phyloP scores from a whole-genome alignment of 257 asterid genomes.

The Fraxinus excelsior region DNA sequence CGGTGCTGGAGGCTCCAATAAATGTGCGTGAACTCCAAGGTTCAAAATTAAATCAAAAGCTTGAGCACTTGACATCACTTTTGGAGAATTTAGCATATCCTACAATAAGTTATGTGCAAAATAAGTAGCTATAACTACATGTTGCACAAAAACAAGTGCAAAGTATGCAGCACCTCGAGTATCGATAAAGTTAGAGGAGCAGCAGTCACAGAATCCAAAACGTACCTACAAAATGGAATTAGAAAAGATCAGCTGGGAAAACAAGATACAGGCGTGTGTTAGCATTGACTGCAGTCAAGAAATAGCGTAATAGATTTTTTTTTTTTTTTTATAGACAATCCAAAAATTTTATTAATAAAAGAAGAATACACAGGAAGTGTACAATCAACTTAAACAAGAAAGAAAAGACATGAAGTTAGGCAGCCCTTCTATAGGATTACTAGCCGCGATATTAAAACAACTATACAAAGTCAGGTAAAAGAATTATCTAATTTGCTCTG shows the following conservation, averaged over 20 bases:
- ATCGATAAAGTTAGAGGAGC: slow-evolving; percentile 91
- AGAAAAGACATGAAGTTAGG: no score
- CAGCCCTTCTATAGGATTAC: no score
- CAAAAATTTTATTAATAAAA: no score
- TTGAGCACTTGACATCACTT: slow-evolving; percentile 77
- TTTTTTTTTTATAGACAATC: no score
- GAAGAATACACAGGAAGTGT: no score
- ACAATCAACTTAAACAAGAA: no score
- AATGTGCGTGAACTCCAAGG: slow-evolving; percentile 98
- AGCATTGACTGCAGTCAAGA: neutral
- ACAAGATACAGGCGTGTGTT: neutral
- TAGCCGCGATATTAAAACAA: no score
- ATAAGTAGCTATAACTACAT: slow-evolving; percentile 31
- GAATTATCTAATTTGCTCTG: no score
- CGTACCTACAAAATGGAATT: slow-evolving; percentile 72
- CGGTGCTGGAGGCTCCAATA: slow-evolving; percentile 89
- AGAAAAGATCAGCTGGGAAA: slow-evolving; percentile 20
- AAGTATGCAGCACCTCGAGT: slow-evolving; percentile 74
- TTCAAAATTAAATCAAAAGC: slow-evolving; percentile 94
- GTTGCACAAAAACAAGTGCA: slow-evolving; percentile 22
- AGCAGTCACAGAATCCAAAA: slow-evolving; percentile 88
- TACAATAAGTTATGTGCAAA: slow-evolving; percentile 38
- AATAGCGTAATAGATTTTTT: neutral
- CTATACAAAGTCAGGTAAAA: no score
- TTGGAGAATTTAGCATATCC: slow-evolving; percentile 94